These are phyloP conservation scores for Zasmidium angulare DNA, from an alignment of 2,329 filamentous ascomycete genomes.

Conservation along the genomic window DNA sequence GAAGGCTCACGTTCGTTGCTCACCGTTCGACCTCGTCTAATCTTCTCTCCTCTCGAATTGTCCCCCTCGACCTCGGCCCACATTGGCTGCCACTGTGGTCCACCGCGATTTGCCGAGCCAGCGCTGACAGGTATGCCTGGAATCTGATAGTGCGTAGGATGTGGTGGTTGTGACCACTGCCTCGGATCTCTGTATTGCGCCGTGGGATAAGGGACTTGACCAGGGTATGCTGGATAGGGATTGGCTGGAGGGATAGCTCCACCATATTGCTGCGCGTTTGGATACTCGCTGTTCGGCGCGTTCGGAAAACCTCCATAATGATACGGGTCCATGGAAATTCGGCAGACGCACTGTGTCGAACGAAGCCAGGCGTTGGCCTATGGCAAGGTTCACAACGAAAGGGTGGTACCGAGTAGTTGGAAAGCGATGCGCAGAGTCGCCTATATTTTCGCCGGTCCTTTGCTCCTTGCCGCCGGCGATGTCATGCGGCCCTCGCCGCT, in stretches of 20 bases:
- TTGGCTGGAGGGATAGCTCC: background rate
- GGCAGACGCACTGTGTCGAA: background rate
- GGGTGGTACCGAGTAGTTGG: background rate
- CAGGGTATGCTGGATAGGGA: background rate
- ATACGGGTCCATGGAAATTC: constrained; percentile 4
- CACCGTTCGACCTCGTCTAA: constrained; percentile 20
- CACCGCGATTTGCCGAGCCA: background rate
- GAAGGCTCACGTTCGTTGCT: background rate
- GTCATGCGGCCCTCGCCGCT: background rate
- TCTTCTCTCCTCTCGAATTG: constrained; percentile 12
- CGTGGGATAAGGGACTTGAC: background rate
- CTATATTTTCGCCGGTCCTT: background rate
- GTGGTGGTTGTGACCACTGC: background rate
- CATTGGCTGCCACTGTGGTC: constrained; percentile 3
- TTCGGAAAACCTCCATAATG: background rate
- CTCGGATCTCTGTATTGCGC: background rate
- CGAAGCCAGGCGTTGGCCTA: background rate
- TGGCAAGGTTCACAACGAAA: background rate
- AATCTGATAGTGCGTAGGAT: background rate
- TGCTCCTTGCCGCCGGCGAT: background rate
- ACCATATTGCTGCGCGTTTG: background rate
- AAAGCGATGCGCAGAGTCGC: background rate
- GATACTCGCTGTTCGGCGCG: background rate
- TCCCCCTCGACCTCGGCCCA: constrained; percentile 7
- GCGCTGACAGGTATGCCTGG: constrained; percentile 4